phyloP scores from a whole-genome alignment of 495 filamentous ascomycete species.

The Melanomma pulvis-pyrius region DNA sequence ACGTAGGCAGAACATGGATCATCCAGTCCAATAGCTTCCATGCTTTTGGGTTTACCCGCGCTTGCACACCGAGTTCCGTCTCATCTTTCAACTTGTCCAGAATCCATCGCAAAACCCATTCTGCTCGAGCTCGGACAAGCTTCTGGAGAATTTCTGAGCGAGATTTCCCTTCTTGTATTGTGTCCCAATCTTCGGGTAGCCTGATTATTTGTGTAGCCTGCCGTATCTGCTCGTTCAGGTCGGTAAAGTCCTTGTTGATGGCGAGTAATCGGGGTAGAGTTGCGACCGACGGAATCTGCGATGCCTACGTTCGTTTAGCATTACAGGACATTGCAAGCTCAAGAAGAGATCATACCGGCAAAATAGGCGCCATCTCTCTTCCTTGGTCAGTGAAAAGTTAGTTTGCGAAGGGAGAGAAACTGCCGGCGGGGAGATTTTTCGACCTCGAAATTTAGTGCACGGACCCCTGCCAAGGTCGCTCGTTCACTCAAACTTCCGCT shows the following conservation, averaged over 20 bases:
- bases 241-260: slow-evolving; percentile 25
- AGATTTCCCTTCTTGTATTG: not conserved
- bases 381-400: not conserved
- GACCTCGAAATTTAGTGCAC: slow-evolving; percentile 18
- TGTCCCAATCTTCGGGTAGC: slow-evolving; percentile 41
- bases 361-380: slow-evolving; percentile 8
- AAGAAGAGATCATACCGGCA: not conserved
- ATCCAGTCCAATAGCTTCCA: slow-evolving; percentile 37
- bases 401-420: not conserved
- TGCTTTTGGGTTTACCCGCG: slow-evolving; percentile 24
- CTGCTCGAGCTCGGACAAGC: slow-evolving; percentile 52
- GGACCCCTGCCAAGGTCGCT: slow-evolving; percentile 16
- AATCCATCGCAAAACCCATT: slow-evolving; percentile 71
- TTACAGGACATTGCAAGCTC: not conserved
- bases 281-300: not conserved
- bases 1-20: slow-evolving; percentile 29
- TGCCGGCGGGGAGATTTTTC: not conserved
- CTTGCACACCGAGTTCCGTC: slow-evolving; percentile 31
- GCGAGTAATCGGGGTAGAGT: slow-evolving; percentile 34
- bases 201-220: slow-evolving; percentile 33
- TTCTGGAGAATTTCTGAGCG: slow-evolving; percentile 43
- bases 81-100: slow-evolving; percentile 60
- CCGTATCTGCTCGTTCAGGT: slow-evolving; percentile 35
- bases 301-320: not conserved
- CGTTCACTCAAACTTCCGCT: slow-evolving; percentile 22